These are phyloP conservation scores for Chaetomium sp. DNA, from an alignment of 2,329 filamentous ascomycete genomes.

Conservation along the genomic window DNA sequence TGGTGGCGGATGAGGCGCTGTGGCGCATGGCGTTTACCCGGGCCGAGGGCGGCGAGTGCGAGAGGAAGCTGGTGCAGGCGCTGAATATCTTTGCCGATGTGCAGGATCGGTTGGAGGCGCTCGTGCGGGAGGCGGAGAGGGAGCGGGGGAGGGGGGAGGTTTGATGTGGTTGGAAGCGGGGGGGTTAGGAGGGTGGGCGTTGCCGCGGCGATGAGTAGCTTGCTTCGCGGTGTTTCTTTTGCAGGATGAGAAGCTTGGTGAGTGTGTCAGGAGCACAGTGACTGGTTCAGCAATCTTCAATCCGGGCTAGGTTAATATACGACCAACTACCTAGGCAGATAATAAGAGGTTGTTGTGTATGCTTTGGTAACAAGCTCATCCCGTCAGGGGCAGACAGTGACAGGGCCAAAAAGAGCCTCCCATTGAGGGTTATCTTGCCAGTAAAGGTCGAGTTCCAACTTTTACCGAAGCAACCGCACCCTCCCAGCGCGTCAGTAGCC, in stretches of 20 bases:
- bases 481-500: neutral
- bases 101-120: slow-evolving; percentile 53
- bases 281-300: neutral
- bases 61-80: slow-evolving; percentile 56
- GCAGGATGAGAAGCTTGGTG: neutral
- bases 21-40: slow-evolving; percentile 56
- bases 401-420: neutral
- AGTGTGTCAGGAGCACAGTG: no score
- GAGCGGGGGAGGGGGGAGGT: neutral
- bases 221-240: neutral
- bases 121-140: slow-evolving; percentile 28
- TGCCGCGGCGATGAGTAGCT: neutral
- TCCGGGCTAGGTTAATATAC: neutral
- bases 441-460: neutral
- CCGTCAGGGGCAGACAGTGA: neutral
- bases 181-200: neutral
- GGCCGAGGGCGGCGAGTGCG: slow-evolving; percentile 49
- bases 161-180: neutral
- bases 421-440: neutral
- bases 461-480: neutral
- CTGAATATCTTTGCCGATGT: slow-evolving; percentile 61
- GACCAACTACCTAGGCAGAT: neutral
- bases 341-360: no score
- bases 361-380: no score
- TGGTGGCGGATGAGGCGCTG: slow-evolving; percentile 46